Base-by-base conservation (phyloP, 495 filamentous ascomycete species). In the Hypoxylon fragiforme region DNA sequence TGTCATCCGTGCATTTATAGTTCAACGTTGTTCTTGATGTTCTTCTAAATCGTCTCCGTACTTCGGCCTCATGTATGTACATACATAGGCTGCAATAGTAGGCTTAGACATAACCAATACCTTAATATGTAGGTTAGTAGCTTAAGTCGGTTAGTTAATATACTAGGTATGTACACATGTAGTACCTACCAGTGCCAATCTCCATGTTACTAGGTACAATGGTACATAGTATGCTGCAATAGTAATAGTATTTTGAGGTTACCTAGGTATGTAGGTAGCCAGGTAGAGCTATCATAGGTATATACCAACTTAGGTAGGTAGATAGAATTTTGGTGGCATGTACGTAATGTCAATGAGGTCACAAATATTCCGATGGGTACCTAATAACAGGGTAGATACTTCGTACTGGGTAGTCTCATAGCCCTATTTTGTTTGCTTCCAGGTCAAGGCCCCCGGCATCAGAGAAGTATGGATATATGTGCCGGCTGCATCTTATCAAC, bases 31-130 rank as follows among this genome's bases (percentile, higher is more conserved):
- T n/a, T n/a, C n/a, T n/a, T n/a, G n/a, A n/a, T n/a, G n/a, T n/a
- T n/a, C n/a, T n/a, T n/a, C n/a, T n/a, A n/a, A 15, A 31, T 40
- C 18, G 6, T 44, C 56, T 60, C 57, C 57, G 57, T 35, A 60
- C 38, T 60, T 60, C 57, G 57, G 57, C 49, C 16, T 44, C 40
- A 1, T 14, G 24, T 30, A 24, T 41, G 38, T 9, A 18, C 34
- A 4, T 36, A 36, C 7, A 36, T 9, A 7, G 34, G 7, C 34
- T 7, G 50, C n/a, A 28, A 28, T 28, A 28, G 24, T 28, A 28
- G 24, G 24, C 24, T 28, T 28, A 28, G 24, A 28, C n/a, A n/a
- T n/a, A n/a, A n/a, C n/a, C n/a, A n/a, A n/a, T n/a, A n/a, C n/a
- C n/a, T n/a, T n/a, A n/a, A n/a, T n/a, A n/a, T n/a, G n/a, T n/a